Base-by-base conservation (phyloP, 139 green algal genomes). In the Chlamydomonas schloesseri region DNA sequence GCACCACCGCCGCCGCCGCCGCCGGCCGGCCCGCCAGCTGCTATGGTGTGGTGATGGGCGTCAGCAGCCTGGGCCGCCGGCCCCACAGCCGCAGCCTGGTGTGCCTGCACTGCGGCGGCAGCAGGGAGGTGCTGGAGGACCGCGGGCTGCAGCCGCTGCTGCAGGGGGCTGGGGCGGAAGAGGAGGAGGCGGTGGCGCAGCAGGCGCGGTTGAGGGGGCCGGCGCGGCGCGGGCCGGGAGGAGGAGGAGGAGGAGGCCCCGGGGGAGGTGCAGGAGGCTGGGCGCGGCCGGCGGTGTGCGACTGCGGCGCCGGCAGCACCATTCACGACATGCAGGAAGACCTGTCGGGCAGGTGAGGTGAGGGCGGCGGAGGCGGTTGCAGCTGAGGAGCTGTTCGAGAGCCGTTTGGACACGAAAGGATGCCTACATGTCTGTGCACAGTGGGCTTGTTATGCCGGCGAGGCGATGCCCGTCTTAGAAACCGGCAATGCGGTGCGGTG, bases 301-400 rank as follows among this genome's bases (percentile, higher is more conserved):
- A 70, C 37, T 21, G 42, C 21, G 33, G 33, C 31, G 33, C 24
- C 0, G 28, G 50, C 24, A 34, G 0, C 42, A 50, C 42, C 6
- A 50, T 71, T 55, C 13, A 31, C n/a, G 47, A 47, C 3, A 14
- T 71, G 34, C 81, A 72, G 69, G 81, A 87, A 34, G 81, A 87
- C 14, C 69, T 87, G 69, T 87, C 81, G 36, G 70, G 68, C 5
- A 47, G 81, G 81, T 87, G 81, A 3, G 81, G 42, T 2, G 67
- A 21, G 37, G 68, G 20, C 8, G 68, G 33, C 6, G 3, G 8
- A 37, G 37, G 71, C 64, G 17, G 64, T n/a, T n/a, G n/a, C n/a
- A n/a, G n/a, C n/a, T n/a, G n/a, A n/a, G n/a, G n/a, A n/a, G n/a
- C n/a, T n/a, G n/a, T n/a, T n/a, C n/a, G n/a, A n/a, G n/a, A n/a